Conservation (phyloP, 2,329 filamentous ascomycete species). For the Fulvia fulva region DNA sequence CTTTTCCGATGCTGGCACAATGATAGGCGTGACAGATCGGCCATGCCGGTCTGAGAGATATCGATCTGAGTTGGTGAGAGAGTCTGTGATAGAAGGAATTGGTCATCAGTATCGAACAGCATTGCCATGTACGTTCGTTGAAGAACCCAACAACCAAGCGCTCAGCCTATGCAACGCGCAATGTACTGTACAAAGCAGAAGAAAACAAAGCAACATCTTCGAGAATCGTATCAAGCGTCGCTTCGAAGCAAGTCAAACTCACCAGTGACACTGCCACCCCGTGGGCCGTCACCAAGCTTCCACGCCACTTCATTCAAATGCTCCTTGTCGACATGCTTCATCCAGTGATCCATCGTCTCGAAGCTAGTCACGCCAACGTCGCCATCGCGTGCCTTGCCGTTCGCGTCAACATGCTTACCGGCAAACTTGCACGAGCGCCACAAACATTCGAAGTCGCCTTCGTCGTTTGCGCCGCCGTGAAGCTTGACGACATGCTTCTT, state of each 20-base stretch:
- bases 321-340: constrained; percentile 48
- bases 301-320: constrained; percentile 56
- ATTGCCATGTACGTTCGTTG: neutral
- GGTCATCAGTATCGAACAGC: neutral
- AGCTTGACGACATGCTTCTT: constrained; percentile 56
- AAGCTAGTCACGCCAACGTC: constrained; percentile 33
- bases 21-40: constrained; percentile 45
- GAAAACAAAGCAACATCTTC: neutral
- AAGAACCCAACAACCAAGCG: neutral
- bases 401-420: constrained; percentile 18
- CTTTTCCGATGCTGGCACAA: constrained; percentile 16
- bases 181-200: neutral
- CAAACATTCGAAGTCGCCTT: constrained; percentile 41
- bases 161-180: neutral
- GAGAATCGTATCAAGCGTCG: neutral
- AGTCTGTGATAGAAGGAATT: constrained; percentile 26
- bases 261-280: constrained; percentile 51
- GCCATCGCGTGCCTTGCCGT: constrained; percentile 21
- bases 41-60: constrained; percentile 48
- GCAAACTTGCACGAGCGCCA: constrained; percentile 42
- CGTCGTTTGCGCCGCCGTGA: constrained; percentile 42
- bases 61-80: constrained; percentile 37
- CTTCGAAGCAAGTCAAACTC: constrained; percentile 34
- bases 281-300: constrained; percentile 58
- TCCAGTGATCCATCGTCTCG: constrained; percentile 41